A percentile compares a stretch with the other conserved stretches of the same genome.
phyloP scores from a whole-genome alignment of 495 filamentous ascomycete genomes.

The Lepraria neglecta region DNA sequence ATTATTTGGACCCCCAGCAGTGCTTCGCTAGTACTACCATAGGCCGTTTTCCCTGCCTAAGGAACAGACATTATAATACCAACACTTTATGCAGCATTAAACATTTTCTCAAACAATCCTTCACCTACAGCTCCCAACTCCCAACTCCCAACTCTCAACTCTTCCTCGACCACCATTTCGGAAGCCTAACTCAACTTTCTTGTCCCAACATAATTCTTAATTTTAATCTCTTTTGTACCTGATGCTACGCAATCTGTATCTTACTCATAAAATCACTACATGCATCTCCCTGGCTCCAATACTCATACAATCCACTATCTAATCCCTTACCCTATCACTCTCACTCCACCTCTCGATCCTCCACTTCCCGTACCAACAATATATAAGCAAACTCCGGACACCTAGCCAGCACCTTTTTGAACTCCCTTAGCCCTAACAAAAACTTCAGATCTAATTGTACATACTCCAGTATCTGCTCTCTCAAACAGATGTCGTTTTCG shows the following conservation, averaged over 20 bases:
- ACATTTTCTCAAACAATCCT: too few species aligned
- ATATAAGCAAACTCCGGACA: conserved; percentile 1
- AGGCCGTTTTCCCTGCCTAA: too few species aligned
- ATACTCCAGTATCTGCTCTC: conserved; percentile 8
- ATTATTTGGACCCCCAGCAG: too few species aligned
- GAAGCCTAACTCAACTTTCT: too few species aligned
- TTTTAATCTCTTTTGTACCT: neutral
- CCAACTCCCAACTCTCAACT: too few species aligned
- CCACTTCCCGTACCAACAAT: neutral
- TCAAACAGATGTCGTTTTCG: neutral
- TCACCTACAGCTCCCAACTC: too few species aligned
- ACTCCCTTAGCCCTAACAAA: neutral
- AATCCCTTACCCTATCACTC: neutral
- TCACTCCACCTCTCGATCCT: neutral
- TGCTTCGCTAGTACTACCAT: too few species aligned
- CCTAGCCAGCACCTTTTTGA: neutral
- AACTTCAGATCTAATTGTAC: conserved; percentile 1
- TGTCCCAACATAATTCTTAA: too few species aligned
- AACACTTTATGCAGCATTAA: too few species aligned
- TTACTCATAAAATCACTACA: neutral
- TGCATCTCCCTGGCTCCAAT: neutral
- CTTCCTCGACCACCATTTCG: too few species aligned
- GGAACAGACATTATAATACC: too few species aligned
- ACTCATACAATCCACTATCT: neutral
- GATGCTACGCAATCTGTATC: neutral